These are phyloP conservation scores for Arthroderma sp. DNA, from an alignment of 2,329 filamentous ascomycete genomes.

Conservation along the genomic window DNA sequence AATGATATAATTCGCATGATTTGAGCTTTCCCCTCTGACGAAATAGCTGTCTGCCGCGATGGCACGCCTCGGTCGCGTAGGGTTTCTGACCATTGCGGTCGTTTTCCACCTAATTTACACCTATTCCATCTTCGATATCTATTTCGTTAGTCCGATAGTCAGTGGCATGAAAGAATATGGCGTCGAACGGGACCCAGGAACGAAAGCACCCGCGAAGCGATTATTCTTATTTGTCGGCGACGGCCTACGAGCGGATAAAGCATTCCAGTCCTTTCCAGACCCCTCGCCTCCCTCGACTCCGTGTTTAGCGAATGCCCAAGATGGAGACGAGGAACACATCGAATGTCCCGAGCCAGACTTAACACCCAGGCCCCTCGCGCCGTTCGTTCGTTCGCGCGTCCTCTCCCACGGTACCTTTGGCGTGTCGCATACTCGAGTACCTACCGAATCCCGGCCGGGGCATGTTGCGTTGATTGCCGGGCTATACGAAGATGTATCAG, in stretches of 20 bases:
- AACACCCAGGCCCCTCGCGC: conserved; percentile 68
- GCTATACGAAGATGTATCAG: conserved; percentile 93
- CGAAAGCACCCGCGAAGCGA: conserved; percentile 69
- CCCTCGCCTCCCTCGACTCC: conserved; percentile 47
- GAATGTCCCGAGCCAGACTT: conserved; percentile 48
- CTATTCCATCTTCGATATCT: conserved; percentile 94
- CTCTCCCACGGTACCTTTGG: conserved; percentile 88
- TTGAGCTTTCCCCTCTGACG: background rate
- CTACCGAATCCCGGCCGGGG: conserved; percentile 88
- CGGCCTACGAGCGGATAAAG: conserved; percentile 91
- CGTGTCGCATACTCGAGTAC: conserved; percentile 90
- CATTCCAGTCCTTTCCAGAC: conserved; percentile 84
- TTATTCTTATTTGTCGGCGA: conserved; percentile 95
- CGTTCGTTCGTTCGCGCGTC: conserved; percentile 79
- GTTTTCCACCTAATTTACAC: conserved; percentile 90
- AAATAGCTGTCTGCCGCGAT: conserved; percentile 17
- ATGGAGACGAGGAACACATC: conserved; percentile 27
- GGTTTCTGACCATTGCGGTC: conserved; percentile 77
- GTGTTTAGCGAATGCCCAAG: conserved; percentile 6
- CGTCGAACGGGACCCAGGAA: conserved; percentile 46
- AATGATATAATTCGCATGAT: background rate
- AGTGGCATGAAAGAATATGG: conserved; percentile 79
- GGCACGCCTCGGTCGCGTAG: conserved; percentile 53
- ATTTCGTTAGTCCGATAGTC: conserved; percentile 95
- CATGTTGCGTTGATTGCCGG: conserved; percentile 96